Evolutionary conservation across 495 filamentous ascomycete species (phyloP).

Genomic region (Elaphomyces granulatus): DNA sequence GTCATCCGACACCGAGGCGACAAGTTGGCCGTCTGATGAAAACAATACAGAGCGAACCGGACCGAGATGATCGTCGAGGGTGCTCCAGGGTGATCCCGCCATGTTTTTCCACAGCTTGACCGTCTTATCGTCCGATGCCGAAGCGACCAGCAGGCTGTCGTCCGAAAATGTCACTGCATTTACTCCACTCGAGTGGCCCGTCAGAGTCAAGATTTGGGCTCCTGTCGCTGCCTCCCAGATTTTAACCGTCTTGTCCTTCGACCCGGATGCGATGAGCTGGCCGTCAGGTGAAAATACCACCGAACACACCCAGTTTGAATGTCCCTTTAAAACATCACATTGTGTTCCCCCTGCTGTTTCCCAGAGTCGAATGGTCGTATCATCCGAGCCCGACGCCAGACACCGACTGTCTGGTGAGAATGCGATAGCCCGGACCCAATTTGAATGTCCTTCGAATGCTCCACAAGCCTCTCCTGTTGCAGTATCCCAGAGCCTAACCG

Average conservation of each 20-base stretch:
- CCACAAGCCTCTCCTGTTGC: neutral
- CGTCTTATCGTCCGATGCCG: conserved; percentile 85
- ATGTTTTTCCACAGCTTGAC: conserved; percentile 86
- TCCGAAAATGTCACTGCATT: conserved; percentile 78
- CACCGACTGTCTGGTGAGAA: conserved; percentile 13
- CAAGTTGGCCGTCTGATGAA: conserved; percentile 24
- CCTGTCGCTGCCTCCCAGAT: conserved; percentile 91
- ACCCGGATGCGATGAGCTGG: conserved; percentile 50
- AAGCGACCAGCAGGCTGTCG: conserved; percentile 67
- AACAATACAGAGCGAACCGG: conserved; percentile 80
- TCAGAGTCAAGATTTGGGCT: conserved; percentile 65
- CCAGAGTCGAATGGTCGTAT: conserved; percentile 1
- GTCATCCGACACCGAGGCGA: conserved; percentile 51
- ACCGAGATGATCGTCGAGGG: conserved; percentile 82
- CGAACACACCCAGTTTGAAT: neutral
- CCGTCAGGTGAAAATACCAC: neutral
- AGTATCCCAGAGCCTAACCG: conserved; percentile 5
- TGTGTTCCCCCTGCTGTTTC: neutral
- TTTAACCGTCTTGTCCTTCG: conserved; percentile 87
- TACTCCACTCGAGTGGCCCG: conserved; percentile 69
- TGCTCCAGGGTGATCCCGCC: conserved; percentile 55
- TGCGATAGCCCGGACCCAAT: conserved; percentile 5
- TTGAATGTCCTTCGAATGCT: conserved; percentile 9
- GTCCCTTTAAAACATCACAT: neutral
- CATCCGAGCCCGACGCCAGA: conserved; percentile 4